Percentiles rank a stretch among this genome's conserved stretches.
These are phyloP conservation scores for Thelephora terrestris DNA, from an alignment of 1,284 basidiomycete genomes.

Conservation along the genomic window DNA sequence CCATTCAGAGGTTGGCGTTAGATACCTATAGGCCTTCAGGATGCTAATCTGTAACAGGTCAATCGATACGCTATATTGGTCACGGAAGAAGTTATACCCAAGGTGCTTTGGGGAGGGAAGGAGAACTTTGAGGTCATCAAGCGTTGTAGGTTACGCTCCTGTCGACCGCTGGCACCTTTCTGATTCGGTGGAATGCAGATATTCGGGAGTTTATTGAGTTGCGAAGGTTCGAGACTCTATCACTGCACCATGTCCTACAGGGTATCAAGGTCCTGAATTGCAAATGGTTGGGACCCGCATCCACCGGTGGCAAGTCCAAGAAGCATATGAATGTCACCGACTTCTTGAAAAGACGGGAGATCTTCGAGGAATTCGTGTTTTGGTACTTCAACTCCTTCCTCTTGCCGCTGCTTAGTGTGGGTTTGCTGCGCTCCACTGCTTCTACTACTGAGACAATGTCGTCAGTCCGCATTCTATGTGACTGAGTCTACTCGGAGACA, in stretches of 20 bases:
- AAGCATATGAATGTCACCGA: slow-evolving; percentile 57
- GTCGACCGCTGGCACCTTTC: background rate
- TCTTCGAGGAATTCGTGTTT: slow-evolving; percentile 78
- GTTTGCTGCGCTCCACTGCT: slow-evolving; percentile 9
- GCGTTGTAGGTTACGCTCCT: slow-evolving; percentile 37
- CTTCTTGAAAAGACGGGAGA: slow-evolving; percentile 58
- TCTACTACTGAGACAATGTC: slow-evolving; percentile 2
- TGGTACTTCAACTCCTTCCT: slow-evolving; percentile 92
- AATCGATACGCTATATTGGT: slow-evolving; percentile 56
- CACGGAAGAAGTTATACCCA: slow-evolving; percentile 65
- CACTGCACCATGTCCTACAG: slow-evolving; percentile 76
- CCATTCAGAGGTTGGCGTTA: slow-evolving; percentile 41
- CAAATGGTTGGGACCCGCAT: slow-evolving; percentile 58
- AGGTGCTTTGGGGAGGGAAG: slow-evolving; percentile 68
- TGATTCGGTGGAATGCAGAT: slow-evolving; percentile 31
- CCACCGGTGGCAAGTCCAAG: slow-evolving; percentile 3
- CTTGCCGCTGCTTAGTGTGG: slow-evolving; percentile 69
- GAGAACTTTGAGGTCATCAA: slow-evolving; percentile 59
- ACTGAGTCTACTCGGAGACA: slow-evolving; percentile 66
- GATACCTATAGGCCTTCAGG: background rate
- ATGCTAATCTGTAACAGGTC: slow-evolving; percentile 37
- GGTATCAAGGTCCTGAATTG: slow-evolving; percentile 69
- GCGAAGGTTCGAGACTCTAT: slow-evolving; percentile 74
- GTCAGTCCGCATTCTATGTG: slow-evolving; percentile 85
- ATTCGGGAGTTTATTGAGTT: slow-evolving; percentile 63